A percentile compares a stretch with the other conserved stretches of the same genome.
Conservation (phyloP, 805 yeast species). For the Candida loeiensis region DNA sequence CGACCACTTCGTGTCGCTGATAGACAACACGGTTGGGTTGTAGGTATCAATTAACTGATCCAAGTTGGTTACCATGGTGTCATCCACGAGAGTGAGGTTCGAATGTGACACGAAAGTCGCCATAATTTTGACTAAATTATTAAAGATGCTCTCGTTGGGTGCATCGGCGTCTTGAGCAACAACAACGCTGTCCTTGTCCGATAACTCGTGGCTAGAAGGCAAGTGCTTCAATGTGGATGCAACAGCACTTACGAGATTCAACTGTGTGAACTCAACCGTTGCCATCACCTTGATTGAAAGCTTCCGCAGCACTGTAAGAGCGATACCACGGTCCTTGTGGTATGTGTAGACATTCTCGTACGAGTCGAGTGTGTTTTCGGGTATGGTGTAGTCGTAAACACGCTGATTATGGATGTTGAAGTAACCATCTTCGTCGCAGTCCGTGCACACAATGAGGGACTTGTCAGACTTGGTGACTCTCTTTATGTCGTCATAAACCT, state of each 20-base stretch:
- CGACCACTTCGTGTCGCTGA: conserved; percentile 21
- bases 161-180: conserved; percentile 17
- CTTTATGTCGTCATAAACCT: conserved; percentile 6
- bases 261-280: conserved; percentile 41
- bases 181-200: conserved; percentile 21
- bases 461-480: background rate
- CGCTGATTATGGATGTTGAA: conserved; percentile 3
- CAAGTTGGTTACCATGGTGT: background rate
- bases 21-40: conserved; percentile 31
- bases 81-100: conserved; percentile 18
- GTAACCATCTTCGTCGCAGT: background rate
- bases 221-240: conserved; percentile 51
- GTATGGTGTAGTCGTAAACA: conserved; percentile 3
- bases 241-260: conserved; percentile 49
- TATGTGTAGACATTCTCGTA: conserved; percentile 30
- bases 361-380: conserved; percentile 7
- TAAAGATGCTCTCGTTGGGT: conserved; percentile 23
- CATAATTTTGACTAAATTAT: conserved; percentile 35
- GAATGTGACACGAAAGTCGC: conserved; percentile 37
- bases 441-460: background rate
- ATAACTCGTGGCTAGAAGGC: conserved; percentile 37
- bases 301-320: conserved; percentile 23
- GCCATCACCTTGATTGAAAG: conserved; percentile 15
- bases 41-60: conserved; percentile 11
- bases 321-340: conserved; percentile 37